Conservation (phyloP, 1,284 basidiomycete genomes). For the Nidula niveotomentosa region DNA sequence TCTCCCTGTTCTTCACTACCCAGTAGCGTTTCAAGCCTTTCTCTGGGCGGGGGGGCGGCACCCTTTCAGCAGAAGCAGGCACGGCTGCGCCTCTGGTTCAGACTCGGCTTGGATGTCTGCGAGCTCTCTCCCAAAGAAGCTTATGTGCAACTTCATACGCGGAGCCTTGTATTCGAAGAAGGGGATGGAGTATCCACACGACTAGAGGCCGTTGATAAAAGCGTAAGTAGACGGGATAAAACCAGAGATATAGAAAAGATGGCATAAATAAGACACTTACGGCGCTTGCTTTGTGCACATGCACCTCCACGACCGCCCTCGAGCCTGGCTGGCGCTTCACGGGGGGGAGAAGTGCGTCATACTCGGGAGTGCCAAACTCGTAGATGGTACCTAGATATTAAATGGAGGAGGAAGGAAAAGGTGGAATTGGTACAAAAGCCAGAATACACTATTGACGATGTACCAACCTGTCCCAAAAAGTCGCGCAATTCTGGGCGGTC, state of each 20-base stretch:
- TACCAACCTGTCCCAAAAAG: background rate
- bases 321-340: conserved; percentile 48
- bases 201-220: conserved; percentile 26
- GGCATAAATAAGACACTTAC: conserved; percentile 29
- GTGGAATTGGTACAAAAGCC: no score
- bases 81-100: no score
- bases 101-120: background rate
- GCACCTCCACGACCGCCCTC: conserved; percentile 47
- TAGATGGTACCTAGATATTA: conserved; percentile 1
- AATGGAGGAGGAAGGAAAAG: no score
- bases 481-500: conserved; percentile 17
- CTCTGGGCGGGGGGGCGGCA: conserved; percentile 10
- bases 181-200: conserved; percentile 55
- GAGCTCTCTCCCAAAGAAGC: conserved; percentile 7
- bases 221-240: background rate
- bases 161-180: conserved; percentile 45
- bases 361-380: conserved; percentile 48
- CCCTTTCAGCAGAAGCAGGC: no score
- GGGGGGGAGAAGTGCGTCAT: conserved; percentile 39
- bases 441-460: no score
- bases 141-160: conserved; percentile 36
- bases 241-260: background rate
- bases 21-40: conserved; percentile 45
- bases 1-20: conserved; percentile 25
- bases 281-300: conserved; percentile 51